phyloP scores from a whole-genome alignment of 352 stramenopile species.

The Pythium dissimile region DNA sequence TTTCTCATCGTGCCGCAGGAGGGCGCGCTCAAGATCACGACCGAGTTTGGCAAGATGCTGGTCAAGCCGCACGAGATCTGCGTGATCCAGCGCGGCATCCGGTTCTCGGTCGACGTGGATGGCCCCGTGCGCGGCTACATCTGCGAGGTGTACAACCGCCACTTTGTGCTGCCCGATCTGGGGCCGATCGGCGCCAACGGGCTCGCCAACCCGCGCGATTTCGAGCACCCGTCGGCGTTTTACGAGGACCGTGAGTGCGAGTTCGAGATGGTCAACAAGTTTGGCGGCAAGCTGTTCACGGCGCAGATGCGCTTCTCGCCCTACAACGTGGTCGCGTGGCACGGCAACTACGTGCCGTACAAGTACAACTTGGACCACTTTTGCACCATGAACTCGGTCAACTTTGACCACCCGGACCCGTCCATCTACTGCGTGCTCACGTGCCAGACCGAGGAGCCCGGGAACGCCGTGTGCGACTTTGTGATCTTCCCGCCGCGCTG shows the following conservation, averaged over 20 bases:
- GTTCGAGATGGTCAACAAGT: slow-evolving; percentile 82
- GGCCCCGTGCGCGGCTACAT: slow-evolving; percentile 91
- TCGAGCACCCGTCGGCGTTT: slow-evolving; percentile 88
- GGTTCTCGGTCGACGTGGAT: slow-evolving; percentile 90
- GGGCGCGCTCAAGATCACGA: slow-evolving; percentile 88
- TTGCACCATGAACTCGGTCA: slow-evolving; percentile 94
- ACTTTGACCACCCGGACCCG: slow-evolving; percentile 96
- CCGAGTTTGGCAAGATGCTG: slow-evolving; percentile 90
- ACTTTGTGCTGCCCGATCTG: slow-evolving; percentile 94
- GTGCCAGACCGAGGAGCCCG: slow-evolving; percentile 88
- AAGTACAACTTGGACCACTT: slow-evolving; percentile 97
- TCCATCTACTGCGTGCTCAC: slow-evolving; percentile 98
- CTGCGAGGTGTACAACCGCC: slow-evolving; percentile 93
- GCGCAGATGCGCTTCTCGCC: slow-evolving; percentile 85
- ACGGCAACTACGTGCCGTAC: slow-evolving; percentile 97
- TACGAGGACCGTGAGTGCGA: slow-evolving; percentile 87
- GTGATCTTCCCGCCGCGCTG: slow-evolving; percentile 97
- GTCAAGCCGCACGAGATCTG: slow-evolving; percentile 90
- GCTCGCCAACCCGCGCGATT: slow-evolving; percentile 95
- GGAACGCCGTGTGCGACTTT: slow-evolving; percentile 95
- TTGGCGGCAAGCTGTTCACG: slow-evolving; percentile 89
- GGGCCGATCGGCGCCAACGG: slow-evolving; percentile 96
- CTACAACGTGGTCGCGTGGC: slow-evolving; percentile 98
- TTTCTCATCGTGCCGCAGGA: slow-evolving; percentile 95
- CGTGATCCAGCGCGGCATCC: slow-evolving; percentile 94